These are phyloP conservation scores for Carallia brachiata DNA, from an alignment of 345 rosid species.

Conservation along the genomic window DNA sequence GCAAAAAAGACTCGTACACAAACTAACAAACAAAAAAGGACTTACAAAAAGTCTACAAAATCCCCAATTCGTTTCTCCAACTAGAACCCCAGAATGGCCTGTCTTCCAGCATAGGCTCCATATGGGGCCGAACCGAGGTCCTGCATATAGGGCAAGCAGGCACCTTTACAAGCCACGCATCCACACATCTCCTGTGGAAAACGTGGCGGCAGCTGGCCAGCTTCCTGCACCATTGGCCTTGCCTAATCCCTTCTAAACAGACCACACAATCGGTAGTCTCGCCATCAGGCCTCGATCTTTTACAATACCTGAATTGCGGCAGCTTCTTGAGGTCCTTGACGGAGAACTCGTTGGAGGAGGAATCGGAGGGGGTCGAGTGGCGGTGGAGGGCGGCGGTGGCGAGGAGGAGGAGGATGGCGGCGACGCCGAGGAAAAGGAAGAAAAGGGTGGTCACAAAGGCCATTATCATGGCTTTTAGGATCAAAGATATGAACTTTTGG, in stretches of 20 bases:
- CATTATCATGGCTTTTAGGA: conserved; percentile 72
- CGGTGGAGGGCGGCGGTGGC: conserved; percentile 37
- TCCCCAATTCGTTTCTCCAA: conserved; percentile 22
- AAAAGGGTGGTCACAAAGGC: conserved; percentile 51
- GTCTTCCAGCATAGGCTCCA: conserved; percentile 10
- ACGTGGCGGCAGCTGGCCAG: conserved; percentile 68
- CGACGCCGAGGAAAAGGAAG: conserved; percentile 54
- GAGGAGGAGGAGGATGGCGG: conserved; percentile 47
- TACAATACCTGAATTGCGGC: conserved; percentile 51
- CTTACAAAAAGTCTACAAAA: conserved; percentile 36
- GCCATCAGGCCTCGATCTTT: conserved; percentile 10
- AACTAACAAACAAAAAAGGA: not conserved
- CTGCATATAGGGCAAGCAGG: conserved; percentile 77
- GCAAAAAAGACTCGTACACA: conserved; percentile 2
- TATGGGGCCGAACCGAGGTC: conserved; percentile 33
- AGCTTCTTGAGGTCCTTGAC: conserved; percentile 51
- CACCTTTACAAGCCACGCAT: conserved; percentile 67
- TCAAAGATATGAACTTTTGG: conserved; percentile 46
- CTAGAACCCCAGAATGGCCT: conserved; percentile 19
- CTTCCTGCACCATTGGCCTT: conserved; percentile 80
- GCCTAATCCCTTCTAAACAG: conserved; percentile 65
- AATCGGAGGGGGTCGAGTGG: conserved; percentile 25
- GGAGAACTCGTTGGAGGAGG: conserved; percentile 40
- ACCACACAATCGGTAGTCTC: conserved; percentile 44
- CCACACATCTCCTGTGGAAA: conserved; percentile 76